Evolutionary conservation across 2,329 filamentous ascomycete species (phyloP), one percentile per base, ranked within the genome.

Genomic region (Sporothrix mexicana): DNA sequence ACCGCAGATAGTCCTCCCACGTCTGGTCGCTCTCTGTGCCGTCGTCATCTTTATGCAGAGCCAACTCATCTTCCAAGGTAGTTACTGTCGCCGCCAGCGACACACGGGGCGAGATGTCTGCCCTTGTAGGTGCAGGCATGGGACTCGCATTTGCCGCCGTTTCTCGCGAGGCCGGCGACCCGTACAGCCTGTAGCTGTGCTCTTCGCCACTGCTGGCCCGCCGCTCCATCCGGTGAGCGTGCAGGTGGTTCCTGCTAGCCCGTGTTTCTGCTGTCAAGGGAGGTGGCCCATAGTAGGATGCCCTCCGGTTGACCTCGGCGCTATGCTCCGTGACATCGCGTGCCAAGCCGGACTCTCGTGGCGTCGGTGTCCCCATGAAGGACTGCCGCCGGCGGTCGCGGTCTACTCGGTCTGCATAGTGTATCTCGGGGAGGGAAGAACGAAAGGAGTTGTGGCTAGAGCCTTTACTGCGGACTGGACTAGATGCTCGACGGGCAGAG

Each of bases 1-100:
- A 9, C 7, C 66, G 49, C 23, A 74, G 61, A 23, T 69, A 75
- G 4, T 76, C 75, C 36, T 70, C 69, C 74, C 74, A 74, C 9
- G 73, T 75, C 66, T 74, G 70, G 23, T 72, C 61, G 45, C 72
- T 73, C 2, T 59, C 70, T 17, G 55, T 70, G 9, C 62, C 57
- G 7, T 30, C 13, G 23, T 55, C 72, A 10, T 70, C 55, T 10
- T 51, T 12, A 5, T 57, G 68, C 12, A 1, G 13, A 4, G 53
- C 41, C 41, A 30, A 23, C 15, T 68, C 59, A 13, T 68, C 47
- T 6, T 68, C 47, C 47, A 68, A 20, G 2, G 66, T 36, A 6
- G 45, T 41, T 4, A 68, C 66, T 41, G 67, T 69, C 51, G 67
- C 67, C 17, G n/a, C 51, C 45, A 68, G 15, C 10, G 66, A 68